Evolutionary conservation across 345 rosid species (phyloP).

Genomic region (Toxicodendron radicans): DNA sequence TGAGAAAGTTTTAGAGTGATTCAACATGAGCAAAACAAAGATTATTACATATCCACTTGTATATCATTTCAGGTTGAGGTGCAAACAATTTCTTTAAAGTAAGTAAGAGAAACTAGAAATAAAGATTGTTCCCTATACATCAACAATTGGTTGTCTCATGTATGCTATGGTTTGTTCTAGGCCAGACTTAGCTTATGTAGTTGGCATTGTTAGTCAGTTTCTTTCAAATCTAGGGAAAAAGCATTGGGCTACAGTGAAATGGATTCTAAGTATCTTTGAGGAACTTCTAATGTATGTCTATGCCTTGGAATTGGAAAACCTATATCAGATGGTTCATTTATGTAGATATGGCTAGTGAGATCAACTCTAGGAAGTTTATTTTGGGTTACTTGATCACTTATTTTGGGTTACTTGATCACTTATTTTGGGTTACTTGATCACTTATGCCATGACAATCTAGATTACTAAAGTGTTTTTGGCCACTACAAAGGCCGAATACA

Average conservation of each 20-base stretch:
- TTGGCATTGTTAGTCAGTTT: background rate
- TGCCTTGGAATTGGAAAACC: background rate
- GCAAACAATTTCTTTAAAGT: too few relatives aligned
- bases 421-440: too few relatives aligned
- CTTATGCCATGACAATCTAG: constrained; percentile 5
- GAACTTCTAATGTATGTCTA: background rate
- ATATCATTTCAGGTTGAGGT: background rate
- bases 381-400: background rate
- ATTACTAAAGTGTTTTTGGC: constrained; percentile 9
- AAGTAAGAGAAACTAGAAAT: background rate
- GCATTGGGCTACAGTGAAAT: constrained; percentile 1
- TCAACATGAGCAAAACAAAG: constrained; percentile 10
- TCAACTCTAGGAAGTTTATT: background rate
- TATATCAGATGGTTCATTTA: background rate
- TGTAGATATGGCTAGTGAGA: background rate
- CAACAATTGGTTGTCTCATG: background rate
- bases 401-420: too few relatives aligned
- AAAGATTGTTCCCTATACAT: background rate
- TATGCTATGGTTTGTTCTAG: background rate
- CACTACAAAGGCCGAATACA: background rate
- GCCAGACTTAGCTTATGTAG: background rate
- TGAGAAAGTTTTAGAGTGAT: background rate
- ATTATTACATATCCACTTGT: background rate
- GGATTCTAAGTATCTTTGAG: background rate
- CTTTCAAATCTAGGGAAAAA: background rate